Evolutionary conservation across 2,329 filamentous ascomycete species (phyloP).

Genomic region (Monilinia aucupariae): DNA sequence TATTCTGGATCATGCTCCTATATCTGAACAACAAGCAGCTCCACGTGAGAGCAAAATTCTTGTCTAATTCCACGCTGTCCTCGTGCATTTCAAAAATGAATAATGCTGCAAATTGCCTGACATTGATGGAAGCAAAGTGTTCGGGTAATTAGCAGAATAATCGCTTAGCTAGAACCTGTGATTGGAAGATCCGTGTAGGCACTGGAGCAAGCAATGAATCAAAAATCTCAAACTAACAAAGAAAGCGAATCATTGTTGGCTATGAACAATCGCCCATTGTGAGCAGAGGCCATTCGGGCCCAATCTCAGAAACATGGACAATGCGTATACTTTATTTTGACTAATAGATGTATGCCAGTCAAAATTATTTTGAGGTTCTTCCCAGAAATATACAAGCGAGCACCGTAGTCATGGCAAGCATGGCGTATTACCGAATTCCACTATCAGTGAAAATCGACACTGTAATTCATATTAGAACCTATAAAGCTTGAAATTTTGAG

Average conservation of each 20-base stretch:
- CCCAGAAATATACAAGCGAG: neutral
- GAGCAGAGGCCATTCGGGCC: neutral
- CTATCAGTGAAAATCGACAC: neutral
- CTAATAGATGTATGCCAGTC: neutral
- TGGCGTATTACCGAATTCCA: neutral
- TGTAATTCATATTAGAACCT: neutral
- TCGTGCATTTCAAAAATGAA: neutral
- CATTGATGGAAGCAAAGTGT: neutral
- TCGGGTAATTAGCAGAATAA: neutral
- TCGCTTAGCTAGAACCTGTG: neutral
- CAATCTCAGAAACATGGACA: neutral
- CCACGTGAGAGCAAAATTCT: neutral
- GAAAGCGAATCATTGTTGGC: neutral
- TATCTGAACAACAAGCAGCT: neutral
- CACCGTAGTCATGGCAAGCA: neutral
- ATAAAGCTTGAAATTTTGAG: neutral
- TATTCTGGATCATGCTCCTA: neutral
- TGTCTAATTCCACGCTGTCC: neutral
- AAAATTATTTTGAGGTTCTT: neutral
- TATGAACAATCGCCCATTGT: neutral
- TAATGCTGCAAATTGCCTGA: neutral
- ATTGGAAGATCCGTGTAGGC: neutral
- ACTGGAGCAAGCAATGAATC: neutral
- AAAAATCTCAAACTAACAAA: neutral
- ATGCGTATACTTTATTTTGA: neutral